These are phyloP conservation scores for Fimicolochytrium jonesii DNA, from an alignment of 192 early-diverging fungal species.

Conservation along the genomic window DNA sequence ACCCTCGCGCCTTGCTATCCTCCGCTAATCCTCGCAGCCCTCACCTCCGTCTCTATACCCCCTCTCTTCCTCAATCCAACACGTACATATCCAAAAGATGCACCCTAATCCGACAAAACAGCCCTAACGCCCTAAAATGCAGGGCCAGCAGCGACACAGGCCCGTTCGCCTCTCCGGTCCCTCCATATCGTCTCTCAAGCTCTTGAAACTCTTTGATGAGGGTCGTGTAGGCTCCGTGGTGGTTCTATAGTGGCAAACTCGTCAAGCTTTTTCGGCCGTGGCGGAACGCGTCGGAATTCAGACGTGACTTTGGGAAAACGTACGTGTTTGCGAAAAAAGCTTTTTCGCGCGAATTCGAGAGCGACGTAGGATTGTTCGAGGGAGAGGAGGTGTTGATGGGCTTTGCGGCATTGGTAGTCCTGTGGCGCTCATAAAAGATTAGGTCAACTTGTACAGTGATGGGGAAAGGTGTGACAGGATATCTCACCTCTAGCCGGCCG, in stretches of 20 bases:
- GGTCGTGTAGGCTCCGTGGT: not conserved
- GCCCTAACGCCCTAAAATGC: not conserved
- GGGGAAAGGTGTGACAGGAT: no score
- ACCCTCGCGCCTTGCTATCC: not conserved
- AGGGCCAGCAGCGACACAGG: not conserved
- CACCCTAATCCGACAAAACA: not conserved
- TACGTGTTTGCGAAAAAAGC: slow-evolving; percentile 16
- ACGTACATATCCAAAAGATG: not conserved
- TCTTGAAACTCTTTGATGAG: not conserved
- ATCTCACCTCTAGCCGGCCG: no score
- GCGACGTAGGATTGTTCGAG: slow-evolving; percentile 3
- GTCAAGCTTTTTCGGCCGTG: not conserved
- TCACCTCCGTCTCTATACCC: not conserved
- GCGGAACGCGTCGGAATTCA: not conserved
- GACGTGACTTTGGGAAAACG: not conserved
- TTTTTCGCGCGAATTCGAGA: slow-evolving; percentile 8
- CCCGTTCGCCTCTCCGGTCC: not conserved
- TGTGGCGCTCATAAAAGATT: not conserved
- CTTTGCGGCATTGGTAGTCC: not conserved
- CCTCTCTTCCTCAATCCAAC: not conserved
- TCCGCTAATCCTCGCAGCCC: not conserved
- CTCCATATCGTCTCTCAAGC: not conserved
- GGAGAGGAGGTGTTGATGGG: not conserved
- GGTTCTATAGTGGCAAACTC: not conserved
- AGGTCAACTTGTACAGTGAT: not conserved